phyloP scores from a whole-genome alignment of 1,284 basidiomycete species.

The Apiotrichum veenhuisii region DNA sequence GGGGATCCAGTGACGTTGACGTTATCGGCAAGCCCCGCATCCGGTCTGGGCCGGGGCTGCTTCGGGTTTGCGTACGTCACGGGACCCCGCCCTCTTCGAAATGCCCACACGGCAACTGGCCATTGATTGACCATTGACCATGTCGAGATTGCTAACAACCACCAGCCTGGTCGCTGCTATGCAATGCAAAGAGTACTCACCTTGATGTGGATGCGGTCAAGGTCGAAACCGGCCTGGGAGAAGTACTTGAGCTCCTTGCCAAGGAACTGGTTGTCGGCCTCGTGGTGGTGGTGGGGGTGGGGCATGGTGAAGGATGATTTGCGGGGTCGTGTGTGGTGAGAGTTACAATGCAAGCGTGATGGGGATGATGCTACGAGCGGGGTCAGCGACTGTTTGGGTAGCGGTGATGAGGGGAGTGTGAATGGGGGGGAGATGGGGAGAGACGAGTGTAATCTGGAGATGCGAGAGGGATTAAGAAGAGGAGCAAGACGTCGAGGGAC shows the following conservation, averaged over 20 bases:
- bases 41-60: too few species aligned
- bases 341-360: constrained; percentile 1
- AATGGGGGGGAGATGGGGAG: constrained; percentile 1
- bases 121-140: too few species aligned
- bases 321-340: constrained; percentile 1
- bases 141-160: too few species aligned
- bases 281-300: constrained; percentile 36
- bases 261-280: constrained; percentile 55
- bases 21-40: too few species aligned
- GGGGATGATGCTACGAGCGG: constrained; percentile 5
- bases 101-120: too few species aligned
- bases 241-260: constrained; percentile 94
- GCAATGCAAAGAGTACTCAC: constrained; percentile 29
- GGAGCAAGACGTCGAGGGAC: neutral
- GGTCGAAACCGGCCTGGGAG: constrained; percentile 99
- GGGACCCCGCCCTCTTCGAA: too few species aligned
- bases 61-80: too few species aligned
- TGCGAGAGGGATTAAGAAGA: neutral
- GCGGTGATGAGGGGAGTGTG: neutral
- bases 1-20: too few species aligned
- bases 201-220: constrained; percentile 55
- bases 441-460: neutral
- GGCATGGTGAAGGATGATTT: constrained; percentile 27
- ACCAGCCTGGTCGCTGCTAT: neutral
- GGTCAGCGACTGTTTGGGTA: neutral